Conservation (phyloP, 2,329 filamentous ascomycete genomes). For the Diaporthe sp. region DNA sequence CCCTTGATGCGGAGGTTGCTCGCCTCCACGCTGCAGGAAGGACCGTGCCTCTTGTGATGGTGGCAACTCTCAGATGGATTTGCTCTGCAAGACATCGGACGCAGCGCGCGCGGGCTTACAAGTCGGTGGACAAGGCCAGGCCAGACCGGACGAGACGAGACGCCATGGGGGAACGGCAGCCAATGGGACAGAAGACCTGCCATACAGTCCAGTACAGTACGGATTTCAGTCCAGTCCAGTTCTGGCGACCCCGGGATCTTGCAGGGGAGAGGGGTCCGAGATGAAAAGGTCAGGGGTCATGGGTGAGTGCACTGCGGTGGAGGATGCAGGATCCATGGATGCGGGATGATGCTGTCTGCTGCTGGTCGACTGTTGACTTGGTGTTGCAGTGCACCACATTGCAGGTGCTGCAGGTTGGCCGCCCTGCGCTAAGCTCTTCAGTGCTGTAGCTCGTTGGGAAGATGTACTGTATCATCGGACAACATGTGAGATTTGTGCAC, state of each 20-base stretch:
- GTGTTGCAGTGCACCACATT: constrained; percentile 37
- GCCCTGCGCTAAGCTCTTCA: constrained; percentile 27
- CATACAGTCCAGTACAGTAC: neutral
- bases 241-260: constrained; percentile 15
- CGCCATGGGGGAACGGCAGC: neutral
- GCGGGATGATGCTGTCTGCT: constrained; percentile 13
- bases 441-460: constrained; percentile 1
- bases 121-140: constrained; percentile 8
- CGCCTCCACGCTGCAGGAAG: constrained; percentile 24
- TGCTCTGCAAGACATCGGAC: constrained; percentile 32
- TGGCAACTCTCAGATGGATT: constrained; percentile 32
- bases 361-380: neutral
- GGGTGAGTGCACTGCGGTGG: neutral
- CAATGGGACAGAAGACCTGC: constrained; percentile 4
- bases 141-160: constrained; percentile 28
- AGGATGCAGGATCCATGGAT: constrained; percentile 13
- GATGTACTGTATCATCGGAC: constrained; percentile 8
- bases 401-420: constrained; percentile 33
- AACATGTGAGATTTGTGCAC: constrained; percentile 14
- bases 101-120: constrained; percentile 30
- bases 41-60: constrained; percentile 19
- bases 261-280: constrained; percentile 19
- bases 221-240: neutral
- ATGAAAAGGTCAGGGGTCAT: constrained; percentile 23
- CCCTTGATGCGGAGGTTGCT: constrained; percentile 24